Conservation (phyloP, 2,329 filamentous ascomycete species). For the Chaetoscypha palmicola region DNA sequence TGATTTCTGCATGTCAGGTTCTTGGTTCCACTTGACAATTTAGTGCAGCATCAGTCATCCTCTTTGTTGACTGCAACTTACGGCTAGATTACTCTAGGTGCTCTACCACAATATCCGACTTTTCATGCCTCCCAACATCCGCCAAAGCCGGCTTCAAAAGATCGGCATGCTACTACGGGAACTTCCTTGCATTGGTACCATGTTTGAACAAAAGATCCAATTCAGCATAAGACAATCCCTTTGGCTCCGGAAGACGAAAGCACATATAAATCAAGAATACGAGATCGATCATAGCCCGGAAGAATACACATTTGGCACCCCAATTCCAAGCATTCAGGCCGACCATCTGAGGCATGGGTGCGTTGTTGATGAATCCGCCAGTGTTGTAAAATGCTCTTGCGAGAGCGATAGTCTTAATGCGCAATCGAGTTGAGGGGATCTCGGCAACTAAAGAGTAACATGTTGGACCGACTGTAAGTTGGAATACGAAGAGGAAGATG, state of each 20-base stretch:
- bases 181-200: slow-evolving; percentile 38
- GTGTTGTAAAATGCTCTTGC: slow-evolving; percentile 68
- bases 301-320: slow-evolving; percentile 79
- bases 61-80: no score
- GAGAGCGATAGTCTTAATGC: slow-evolving; percentile 83
- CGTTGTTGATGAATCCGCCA: slow-evolving; percentile 24
- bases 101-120: no score
- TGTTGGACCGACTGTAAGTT: slow-evolving; percentile 78
- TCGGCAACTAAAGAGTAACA: slow-evolving; percentile 82
- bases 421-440: slow-evolving; percentile 71
- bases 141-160: neutral
- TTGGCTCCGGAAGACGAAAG: slow-evolving; percentile 74
- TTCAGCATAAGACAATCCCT: slow-evolving; percentile 74
- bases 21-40: no score
- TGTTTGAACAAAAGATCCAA: slow-evolving; percentile 76
- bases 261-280: slow-evolving; percentile 74
- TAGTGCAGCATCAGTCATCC: no score
- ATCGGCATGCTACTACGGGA: slow-evolving; percentile 24
- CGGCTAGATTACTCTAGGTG: no score
- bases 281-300: slow-evolving; percentile 77
- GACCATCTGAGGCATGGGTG: slow-evolving; percentile 64
- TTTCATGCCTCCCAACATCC: no score
- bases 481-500: slow-evolving; percentile 72
- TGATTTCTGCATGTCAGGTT: no score
- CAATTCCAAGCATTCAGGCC: slow-evolving; percentile 72